These are phyloP conservation scores for Coccomyxa sp. DNA, from an alignment of 139 green algal genomes.

Conservation along the genomic window DNA sequence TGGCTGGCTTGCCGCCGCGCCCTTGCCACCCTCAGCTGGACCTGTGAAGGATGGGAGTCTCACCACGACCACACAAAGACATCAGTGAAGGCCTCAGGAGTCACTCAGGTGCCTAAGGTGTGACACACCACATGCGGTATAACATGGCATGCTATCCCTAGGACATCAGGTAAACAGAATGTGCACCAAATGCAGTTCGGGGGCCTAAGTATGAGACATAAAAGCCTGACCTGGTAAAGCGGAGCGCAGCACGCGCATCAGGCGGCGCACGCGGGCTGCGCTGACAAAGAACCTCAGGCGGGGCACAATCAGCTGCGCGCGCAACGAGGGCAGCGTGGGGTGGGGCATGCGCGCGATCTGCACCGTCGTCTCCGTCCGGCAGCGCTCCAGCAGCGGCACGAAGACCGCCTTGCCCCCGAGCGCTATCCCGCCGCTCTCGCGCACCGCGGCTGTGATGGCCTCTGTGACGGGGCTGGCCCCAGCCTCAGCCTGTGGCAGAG, in stretches of 20 bases:
- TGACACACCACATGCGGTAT: no score
- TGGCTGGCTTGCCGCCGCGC: neutral
- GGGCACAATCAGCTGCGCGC: conserved; percentile 45
- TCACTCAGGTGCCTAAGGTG: no score
- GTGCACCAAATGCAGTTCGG: no score
- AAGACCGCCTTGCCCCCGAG: conserved; percentile 18
- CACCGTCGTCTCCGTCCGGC: conserved; percentile 22
- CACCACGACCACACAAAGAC: no score
- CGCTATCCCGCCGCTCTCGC: neutral
- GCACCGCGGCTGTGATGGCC: conserved; percentile 6
- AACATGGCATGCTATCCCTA: no score
- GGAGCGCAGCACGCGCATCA: conserved; percentile 51
- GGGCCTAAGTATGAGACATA: no score
- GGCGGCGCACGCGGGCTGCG: conserved; percentile 45
- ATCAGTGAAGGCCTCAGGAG: no score
- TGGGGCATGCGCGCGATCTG: conserved; percentile 42
- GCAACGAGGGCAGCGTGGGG: conserved; percentile 34
- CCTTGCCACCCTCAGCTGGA: neutral
- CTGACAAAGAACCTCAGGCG: conserved; percentile 65
- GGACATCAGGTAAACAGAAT: no score
- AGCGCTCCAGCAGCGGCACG: conserved; percentile 57
- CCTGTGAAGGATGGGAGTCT: no score
- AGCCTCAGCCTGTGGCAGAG: neutral
- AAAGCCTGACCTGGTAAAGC: conserved; percentile 32
- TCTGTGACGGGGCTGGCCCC: neutral